These are phyloP conservation scores for Aegle marmelos DNA, from an alignment of 345 rosid species.

Conservation along the genomic window DNA sequence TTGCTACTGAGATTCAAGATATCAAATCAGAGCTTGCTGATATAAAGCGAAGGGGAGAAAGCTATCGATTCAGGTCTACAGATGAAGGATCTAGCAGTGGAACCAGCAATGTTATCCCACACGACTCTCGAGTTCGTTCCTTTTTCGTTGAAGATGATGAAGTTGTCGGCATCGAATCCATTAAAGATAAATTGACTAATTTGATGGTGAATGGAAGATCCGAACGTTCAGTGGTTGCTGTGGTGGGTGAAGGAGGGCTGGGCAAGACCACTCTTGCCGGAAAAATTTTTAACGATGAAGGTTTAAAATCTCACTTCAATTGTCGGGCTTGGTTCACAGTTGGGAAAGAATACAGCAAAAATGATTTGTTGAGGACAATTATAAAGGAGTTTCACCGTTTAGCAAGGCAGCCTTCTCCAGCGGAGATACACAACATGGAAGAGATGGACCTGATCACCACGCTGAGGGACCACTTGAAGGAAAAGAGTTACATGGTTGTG, in stretches of 20 bases:
- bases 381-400: not conserved
- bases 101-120: too few species aligned
- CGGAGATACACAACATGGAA: not conserved
- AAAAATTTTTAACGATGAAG: not conserved
- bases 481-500: slow-evolving; percentile 16
- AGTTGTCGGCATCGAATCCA: too few species aligned
- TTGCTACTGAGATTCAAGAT: too few species aligned
- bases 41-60: too few species aligned
- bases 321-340: slow-evolving; percentile 17
- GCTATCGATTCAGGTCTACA: too few species aligned
- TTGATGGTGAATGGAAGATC: too few species aligned
- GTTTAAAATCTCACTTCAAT: not conserved
- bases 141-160: too few species aligned
- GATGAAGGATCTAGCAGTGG: too few species aligned
- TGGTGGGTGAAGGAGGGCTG: slow-evolving; percentile 17
- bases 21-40: too few species aligned
- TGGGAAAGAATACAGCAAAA: slow-evolving; percentile 7
- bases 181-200: too few species aligned
- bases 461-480: slow-evolving; percentile 5
- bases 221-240: not conserved
- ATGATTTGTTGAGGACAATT: not conserved
- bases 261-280: slow-evolving; percentile 20
- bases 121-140: too few species aligned
- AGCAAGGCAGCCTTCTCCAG: not conserved
- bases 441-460: not conserved